Evolutionary conservation across 2,329 filamentous ascomycete genomes (phyloP), one percentile per base, ranked within the genome.

Genomic region (Zymoseptoria pseudotritici): DNA sequence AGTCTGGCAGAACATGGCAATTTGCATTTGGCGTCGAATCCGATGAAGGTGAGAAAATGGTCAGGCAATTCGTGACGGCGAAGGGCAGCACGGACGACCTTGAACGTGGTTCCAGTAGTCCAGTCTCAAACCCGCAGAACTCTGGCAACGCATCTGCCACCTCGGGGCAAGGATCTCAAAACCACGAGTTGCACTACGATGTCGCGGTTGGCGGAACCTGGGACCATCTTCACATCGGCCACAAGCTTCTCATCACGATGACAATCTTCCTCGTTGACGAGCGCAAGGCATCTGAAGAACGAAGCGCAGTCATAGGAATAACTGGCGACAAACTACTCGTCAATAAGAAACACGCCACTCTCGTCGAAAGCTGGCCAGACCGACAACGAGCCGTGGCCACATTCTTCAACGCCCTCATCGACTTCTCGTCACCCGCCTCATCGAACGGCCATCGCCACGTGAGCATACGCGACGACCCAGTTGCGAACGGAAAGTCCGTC

Each of bases 241-340:
- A 99, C 78, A 99, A 97, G 76, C 81, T 97, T n/a, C 83, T 99
- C 20, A 83, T 99, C 20, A 91, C 92, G n/a, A 92, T 92, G 62
- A 90, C 89, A 0, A 84, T 87, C 0, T 83, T 97, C 58, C 81
- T 91, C 17, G 80, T 89, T 59, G 83, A 84, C 60, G 69, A 75
- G 31, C 70, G 77, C 0, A 69, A 59, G 1, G 54, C 54, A 17
- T 61, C 69, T 8, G 52, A 54, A 8, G 67, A 73, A 21, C 83
- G 83, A 62, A 81, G 81, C 10, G 82, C 95, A 63, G 88, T 91
- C 19, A 82, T 97, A 50, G 94, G 94, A 11, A 89, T 99, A 66
- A 96, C 94, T 0, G 91, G 90, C 4, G 91, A 96, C 69, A 87
- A 89, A 62, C 80, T 97, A 53, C 81, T 99, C 42, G 84, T 85